These are phyloP conservation scores for Rubia peregrina DNA, from an alignment of 305 asterid species.

Conservation along the genomic window DNA sequence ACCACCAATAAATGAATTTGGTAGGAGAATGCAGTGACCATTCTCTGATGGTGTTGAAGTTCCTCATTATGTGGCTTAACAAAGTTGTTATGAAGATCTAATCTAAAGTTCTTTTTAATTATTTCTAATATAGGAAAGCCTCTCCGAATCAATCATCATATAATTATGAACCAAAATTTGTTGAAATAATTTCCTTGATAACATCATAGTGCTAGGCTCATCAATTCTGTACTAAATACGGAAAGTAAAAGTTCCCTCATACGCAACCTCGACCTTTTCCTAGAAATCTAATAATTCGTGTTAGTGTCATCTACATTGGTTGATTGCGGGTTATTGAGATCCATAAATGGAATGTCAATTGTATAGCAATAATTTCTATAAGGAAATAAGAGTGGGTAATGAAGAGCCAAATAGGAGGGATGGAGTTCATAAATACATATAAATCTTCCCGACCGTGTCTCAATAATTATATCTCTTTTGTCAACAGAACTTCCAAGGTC, in stretches of 20 bases:
- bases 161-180: background rate
- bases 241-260: background rate
- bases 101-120: too few relatives aligned
- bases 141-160: background rate
- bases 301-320: too few relatives aligned
- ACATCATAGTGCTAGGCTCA: background rate
- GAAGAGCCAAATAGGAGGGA: too few relatives aligned
- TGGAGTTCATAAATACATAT: too few relatives aligned
- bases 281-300: too few relatives aligned
- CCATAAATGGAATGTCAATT: too few relatives aligned
- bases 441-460: too few relatives aligned
- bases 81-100: background rate
- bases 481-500: too few relatives aligned
- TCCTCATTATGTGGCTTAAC: background rate
- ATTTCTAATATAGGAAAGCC: background rate
- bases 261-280: background rate
- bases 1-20: background rate
- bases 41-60: background rate
- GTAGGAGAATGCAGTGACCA: background rate
- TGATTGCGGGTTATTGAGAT: too few relatives aligned
- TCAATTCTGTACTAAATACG: background rate
- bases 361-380: too few relatives aligned
- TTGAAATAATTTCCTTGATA: background rate
- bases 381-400: too few relatives aligned
- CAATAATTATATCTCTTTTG: too few relatives aligned